Base-by-base conservation (phyloP, 2,329 filamentous ascomycete species). In the Colletotrichum musicola region DNA sequence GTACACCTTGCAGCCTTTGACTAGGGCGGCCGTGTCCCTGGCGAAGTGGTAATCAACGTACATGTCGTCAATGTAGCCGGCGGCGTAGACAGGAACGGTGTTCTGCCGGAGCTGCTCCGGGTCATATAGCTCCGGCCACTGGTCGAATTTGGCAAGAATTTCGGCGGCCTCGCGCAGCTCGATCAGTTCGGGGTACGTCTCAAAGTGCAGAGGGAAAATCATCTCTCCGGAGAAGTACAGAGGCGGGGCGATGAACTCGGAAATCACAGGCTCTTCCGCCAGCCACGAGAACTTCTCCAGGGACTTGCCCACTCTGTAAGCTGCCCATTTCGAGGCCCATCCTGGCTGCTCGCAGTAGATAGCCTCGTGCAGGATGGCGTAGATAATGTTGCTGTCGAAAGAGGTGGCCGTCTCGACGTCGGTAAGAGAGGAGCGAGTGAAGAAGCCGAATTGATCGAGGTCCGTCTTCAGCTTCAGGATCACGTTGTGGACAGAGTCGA, bases 181-280 rank as follows among this genome's bases (percentile, higher is more conserved):
- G n/a, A 81, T 81, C 20, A 98, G 88, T 78, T 97, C 94, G 1
- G 89, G 84, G 75, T 93, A 95, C 16, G 91, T 91, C 44, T 94
- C 89, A 73, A 97, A 95, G 85, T 95, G 92, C 79, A 93, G 92
- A 1, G 92, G 91, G 77, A 90, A 97, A 58, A 97, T 88, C 94
- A 97, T 98, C 81, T 98, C 95, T 68, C 95, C 94, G 0, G 93
- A 94, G 81, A 98, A 97, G 78, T 88, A 92, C 22, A 96, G 82
- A 0, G 91, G 90, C 2, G 81, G 76, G 6, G 82, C 78, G 0
- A 77, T 77, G 9, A 72, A 72, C 18, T 71, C 68, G 1, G 73
- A 71, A 4, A 74, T 71, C 35, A 73, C 72, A 42, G 71, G 75
- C 25, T 75, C 74, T 2, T 77, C 73, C 68, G 79, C 75, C 9